Base-by-base conservation (phyloP, 1,284 basidiomycete genomes). In the Ustilago curta region DNA sequence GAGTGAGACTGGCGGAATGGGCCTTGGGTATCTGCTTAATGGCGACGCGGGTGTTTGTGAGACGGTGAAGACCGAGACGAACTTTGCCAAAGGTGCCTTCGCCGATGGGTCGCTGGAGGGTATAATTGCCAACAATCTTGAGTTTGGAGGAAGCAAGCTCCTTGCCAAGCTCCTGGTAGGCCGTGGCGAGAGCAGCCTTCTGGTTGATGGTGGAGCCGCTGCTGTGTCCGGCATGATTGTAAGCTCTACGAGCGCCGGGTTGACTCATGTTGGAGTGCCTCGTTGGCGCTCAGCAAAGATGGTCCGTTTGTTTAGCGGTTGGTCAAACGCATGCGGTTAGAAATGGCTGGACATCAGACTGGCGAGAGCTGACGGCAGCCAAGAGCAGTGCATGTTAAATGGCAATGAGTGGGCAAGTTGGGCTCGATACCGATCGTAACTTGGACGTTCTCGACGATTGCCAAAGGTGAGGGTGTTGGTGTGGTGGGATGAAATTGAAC, bases 21-120 rank as follows among this genome's bases (percentile, higher is more conserved):
- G 52, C 94, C 86, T 98, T 98, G 39, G 96, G 94, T 70, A 99
- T 94, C 86, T 98, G 95, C 87, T 99, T 99, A 87, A 99, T 92
- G 55, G 96, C 96, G 71, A 97, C 72, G 18, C 69, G 73, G 8
- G 66, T 70, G 51, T 71, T 76, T 37, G 94, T 94, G 52, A 96
- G 88, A 66, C 95, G 92, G 85, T 97, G 95, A 1, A 92, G 94
- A 50, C 93, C 95, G 83, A 97, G 88, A 57, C 95, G 91, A 25
- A 97, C 95, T 83, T 94, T 95, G 55, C 95, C 95, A 85, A 94
- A 87, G 89, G 81, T 80, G 91, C 96, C 96, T 90, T 98, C 94
- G 50, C 96, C 96, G 77, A 99, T 97, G 79, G 94, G 91, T 84
- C 92, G 92, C 50, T 96, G 95, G 4, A 98, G 88, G 21, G 94